Conservation (phyloP, 257 asterid genomes). For the Leptodermis oblonga region DNA sequence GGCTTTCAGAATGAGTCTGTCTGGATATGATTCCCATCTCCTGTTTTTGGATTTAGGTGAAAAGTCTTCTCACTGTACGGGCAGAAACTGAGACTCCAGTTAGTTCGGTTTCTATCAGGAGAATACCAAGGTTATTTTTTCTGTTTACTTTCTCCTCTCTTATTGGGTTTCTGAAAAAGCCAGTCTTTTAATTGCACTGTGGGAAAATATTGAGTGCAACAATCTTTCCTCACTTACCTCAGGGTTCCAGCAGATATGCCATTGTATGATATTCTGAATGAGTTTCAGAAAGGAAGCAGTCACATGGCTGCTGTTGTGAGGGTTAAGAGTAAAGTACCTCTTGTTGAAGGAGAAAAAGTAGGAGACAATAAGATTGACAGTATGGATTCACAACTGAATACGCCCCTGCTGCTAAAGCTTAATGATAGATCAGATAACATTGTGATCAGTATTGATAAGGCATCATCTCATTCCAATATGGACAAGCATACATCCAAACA, state of each 20-base stretch:
- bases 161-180: neutral
- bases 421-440: slow-evolving; percentile 36
- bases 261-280: slow-evolving; percentile 87
- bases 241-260: slow-evolving; percentile 98
- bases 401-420: slow-evolving; percentile 48
- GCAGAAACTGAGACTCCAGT: slow-evolving; percentile 96
- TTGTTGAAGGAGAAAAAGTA: slow-evolving; percentile 22
- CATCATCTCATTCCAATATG: slow-evolving; percentile 20
- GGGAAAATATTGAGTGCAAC: neutral
- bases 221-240: slow-evolving; percentile 14
- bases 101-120: slow-evolving; percentile 88
- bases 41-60: slow-evolving; percentile 50
- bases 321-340: slow-evolving; percentile 49
- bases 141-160: slow-evolving; percentile 6
- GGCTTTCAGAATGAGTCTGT: neutral
- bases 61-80: slow-evolving; percentile 85
- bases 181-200: neutral
- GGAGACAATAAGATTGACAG: slow-evolving; percentile 24
- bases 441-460: slow-evolving; percentile 51
- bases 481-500: slow-evolving; percentile 25
- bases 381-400: slow-evolving; percentile 41
- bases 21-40: slow-evolving; percentile 9
- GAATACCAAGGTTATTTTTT: slow-evolving; percentile 70
- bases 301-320: slow-evolving; percentile 99
- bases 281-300: slow-evolving; percentile 96